A percentile compares a stretch with the other conserved stretches of the same genome.
These are phyloP conservation scores for Carallia pectinifolia DNA, from an alignment of 345 rosid genomes.

Conservation along the genomic window DNA sequence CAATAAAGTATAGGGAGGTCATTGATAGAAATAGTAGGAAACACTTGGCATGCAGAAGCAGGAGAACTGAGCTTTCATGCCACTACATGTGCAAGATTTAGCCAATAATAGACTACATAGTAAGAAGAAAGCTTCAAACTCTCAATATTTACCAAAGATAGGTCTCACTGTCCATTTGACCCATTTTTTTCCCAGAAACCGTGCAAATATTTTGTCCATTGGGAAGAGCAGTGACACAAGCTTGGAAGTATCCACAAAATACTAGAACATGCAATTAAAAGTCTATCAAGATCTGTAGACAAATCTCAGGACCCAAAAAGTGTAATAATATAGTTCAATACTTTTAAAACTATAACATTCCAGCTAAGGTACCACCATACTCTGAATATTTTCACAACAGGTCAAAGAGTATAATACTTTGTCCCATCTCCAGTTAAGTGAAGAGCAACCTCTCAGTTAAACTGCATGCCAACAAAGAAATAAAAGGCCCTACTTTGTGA, in stretches of 20 bases:
- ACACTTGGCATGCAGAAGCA: not conserved
- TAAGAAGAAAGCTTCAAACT: not conserved
- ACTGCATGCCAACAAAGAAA: not conserved
- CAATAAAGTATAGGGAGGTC: not conserved
- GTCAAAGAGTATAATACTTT: not conserved
- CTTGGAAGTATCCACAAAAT: not conserved
- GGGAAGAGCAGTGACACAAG: not conserved
- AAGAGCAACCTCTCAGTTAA: slow-evolving; percentile 1
- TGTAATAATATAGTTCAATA: too few species aligned
- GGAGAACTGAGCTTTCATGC: not conserved
- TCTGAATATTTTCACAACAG: not conserved
- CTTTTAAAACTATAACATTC: not conserved
- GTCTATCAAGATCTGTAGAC: not conserved
- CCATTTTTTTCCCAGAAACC: too few species aligned
- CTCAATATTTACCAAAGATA: not conserved
- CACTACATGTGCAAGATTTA: not conserved
- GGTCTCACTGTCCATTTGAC: too few species aligned
- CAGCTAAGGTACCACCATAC: not conserved
- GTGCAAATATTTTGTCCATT: not conserved
- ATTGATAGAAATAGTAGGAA: not conserved
- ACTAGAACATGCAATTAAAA: not conserved
- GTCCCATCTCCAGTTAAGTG: not conserved
- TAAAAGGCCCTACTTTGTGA: not conserved
- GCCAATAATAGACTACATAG: not conserved
- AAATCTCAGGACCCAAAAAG: not conserved